Evolutionary conservation across 164 flowering plant genomes (phyloP), one percentile per base, ranked within the genome.

Genomic region (Magnolia changhungtana): DNA sequence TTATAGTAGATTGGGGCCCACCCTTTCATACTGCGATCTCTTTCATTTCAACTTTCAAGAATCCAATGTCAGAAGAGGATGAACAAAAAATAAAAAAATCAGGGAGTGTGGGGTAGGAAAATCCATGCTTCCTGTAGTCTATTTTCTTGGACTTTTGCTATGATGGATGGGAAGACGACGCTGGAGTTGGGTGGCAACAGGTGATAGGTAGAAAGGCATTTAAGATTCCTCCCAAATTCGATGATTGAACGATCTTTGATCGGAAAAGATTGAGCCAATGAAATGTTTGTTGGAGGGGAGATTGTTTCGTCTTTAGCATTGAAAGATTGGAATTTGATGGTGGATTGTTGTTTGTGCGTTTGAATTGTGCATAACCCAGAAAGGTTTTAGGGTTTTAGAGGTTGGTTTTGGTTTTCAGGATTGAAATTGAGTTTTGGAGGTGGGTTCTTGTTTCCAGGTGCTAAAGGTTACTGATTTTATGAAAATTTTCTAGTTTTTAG

Each of bases 71-170:
- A 27, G 51, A 31, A 37, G 27, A 19, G 19, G 49, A 58, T 0
- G 27, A 65, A 10, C 2, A 58, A 10, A 18, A 3, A 58, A 18
- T n/a, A 27, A 27, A n/a, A n/a, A 77, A 67, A 72, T n/a, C 51
- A 64, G 23, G 3, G 31, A 29, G 31, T 29, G 31, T 29, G 14
- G 50, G 20, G 69, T 31, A 14, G 21, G 59, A 11, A 67, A 27
- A 55, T 67, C 59, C 52, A 14, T 67, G 24, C 73, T 50, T 67
- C 31, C 24, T 11, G 14, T 27, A 61, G 45, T 29, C 19, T n/a
- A n/a, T n/a, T n/a, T n/a, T n/a, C 7, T 78, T 58, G 72, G 75
- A 58, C 23, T 78, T 73, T 67, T 68, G 49, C 24, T 23, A 23
- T 49, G 69, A 69, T 73, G 21, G 24, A 7, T 23, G 52, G 72